phyloP scores from a whole-genome alignment of 495 filamentous ascomycete genomes.

The Trichoderma erinaceum region DNA sequence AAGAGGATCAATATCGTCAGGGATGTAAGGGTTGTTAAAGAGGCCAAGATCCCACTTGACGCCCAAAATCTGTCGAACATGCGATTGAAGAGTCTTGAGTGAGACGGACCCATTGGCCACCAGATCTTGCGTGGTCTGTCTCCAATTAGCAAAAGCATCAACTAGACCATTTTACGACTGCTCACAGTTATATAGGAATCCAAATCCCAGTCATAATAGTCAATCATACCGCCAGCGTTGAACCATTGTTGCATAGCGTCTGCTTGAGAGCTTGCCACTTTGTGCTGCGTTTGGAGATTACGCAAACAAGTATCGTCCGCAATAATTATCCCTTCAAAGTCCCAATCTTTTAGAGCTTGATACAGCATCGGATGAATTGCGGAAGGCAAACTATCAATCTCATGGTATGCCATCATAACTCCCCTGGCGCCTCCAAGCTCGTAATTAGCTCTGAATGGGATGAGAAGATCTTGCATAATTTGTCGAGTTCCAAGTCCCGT shows the following conservation, averaged over 20 bases:
- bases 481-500: conserved; percentile 34
- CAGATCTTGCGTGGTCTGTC: conserved; percentile 31
- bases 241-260: conserved; percentile 36
- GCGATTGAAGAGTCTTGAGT: conserved; percentile 27
- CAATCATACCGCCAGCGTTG: conserved; percentile 32
- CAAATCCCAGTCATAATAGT: conserved; percentile 30
- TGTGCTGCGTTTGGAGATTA: conserved; percentile 24
- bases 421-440: conserved; percentile 36
- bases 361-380: neutral
- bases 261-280: conserved; percentile 28
- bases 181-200: conserved; percentile 28
- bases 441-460: conserved; percentile 35
- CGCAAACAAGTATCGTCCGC: conserved; percentile 11
- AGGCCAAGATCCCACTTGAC: conserved; percentile 39
- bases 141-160: neutral
- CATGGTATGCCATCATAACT: conserved; percentile 29
- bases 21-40: conserved; percentile 31
- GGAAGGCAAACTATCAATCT: neutral
- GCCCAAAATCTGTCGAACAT: conserved; percentile 30
- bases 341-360: neutral
- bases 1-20: conserved; percentile 27
- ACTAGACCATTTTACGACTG: neutral
- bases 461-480: conserved; percentile 32
- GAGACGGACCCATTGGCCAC: conserved; percentile 31
- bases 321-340: neutral